phyloP scores from a whole-genome alignment of 164 flowering plant genomes.

The Platanus orientalis region DNA sequence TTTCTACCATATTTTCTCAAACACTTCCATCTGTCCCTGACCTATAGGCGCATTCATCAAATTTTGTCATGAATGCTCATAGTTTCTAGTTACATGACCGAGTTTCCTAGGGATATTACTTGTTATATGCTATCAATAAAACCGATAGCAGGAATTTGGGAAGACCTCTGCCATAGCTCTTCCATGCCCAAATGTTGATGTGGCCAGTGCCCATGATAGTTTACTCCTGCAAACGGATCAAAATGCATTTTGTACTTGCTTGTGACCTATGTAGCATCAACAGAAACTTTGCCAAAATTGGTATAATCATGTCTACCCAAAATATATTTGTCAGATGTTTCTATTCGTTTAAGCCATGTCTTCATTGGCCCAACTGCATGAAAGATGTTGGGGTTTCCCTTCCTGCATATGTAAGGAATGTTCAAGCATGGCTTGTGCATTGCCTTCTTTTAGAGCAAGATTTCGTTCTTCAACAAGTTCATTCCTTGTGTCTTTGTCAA shows the following conservation, averaged over 20 bases:
- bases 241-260: constrained; percentile 45
- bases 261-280: constrained; percentile 42
- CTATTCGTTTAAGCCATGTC: constrained; percentile 49
- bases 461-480: constrained; percentile 15
- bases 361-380: constrained; percentile 54
- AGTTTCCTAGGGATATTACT: constrained; percentile 41
- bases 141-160: constrained; percentile 43
- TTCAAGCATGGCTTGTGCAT: constrained; percentile 43
- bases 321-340: constrained; percentile 42
- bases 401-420: constrained; percentile 42
- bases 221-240: constrained; percentile 51
- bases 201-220: too few relatives aligned
- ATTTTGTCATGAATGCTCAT: constrained; percentile 43
- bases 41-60: constrained; percentile 47
- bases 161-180: constrained; percentile 41
- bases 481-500: constrained; percentile 18
- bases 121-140: constrained; percentile 37
- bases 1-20: constrained; percentile 59
- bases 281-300: constrained; percentile 39
- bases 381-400: constrained; percentile 45
- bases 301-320: constrained; percentile 49
- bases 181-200: too few relatives aligned
- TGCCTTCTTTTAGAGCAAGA: constrained; percentile 42
- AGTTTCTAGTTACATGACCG: constrained; percentile 31
- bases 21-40: constrained; percentile 54